Conservation (phyloP, 495 filamentous ascomycete genomes). For the Penicillium subrubescens region DNA sequence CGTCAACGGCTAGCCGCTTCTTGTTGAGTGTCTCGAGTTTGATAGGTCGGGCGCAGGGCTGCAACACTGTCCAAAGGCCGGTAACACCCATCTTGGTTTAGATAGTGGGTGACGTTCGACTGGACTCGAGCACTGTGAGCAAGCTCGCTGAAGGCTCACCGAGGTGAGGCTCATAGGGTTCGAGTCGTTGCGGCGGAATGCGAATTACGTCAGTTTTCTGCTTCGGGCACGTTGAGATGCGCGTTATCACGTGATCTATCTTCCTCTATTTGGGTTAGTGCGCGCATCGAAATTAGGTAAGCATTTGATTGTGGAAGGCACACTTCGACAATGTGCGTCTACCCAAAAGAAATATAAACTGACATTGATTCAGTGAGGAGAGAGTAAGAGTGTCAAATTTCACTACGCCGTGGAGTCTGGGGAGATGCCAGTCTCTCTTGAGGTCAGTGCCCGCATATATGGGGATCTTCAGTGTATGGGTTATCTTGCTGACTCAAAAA, state of each 20-base stretch:
- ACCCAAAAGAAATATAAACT: background rate
- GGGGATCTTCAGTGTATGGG: background rate
- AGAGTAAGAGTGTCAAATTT: slow-evolving; percentile 5
- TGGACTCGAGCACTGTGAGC: background rate
- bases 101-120: slow-evolving; percentile 2
- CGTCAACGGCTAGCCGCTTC: slow-evolving; percentile 94
- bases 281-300: background rate
- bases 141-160: background rate
- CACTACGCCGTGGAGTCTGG: slow-evolving; percentile 19
- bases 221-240: slow-evolving; percentile 17
- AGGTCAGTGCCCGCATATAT: slow-evolving; percentile 32
- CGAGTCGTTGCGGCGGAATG: slow-evolving; percentile 15
- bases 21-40: slow-evolving; percentile 94
- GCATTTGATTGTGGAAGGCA: slow-evolving; percentile 7
- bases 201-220: slow-evolving; percentile 1
- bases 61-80: slow-evolving; percentile 91
- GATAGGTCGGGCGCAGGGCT: slow-evolving; percentile 80
- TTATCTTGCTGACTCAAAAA: slow-evolving; percentile 21
- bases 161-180: slow-evolving; percentile 10
- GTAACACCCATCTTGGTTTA: slow-evolving; percentile 83
- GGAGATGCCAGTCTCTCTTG: slow-evolving; percentile 39
- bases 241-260: slow-evolving; percentile 35
- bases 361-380: background rate
- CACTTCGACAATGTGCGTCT: slow-evolving; percentile 11
- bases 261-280: slow-evolving; percentile 25